phyloP scores from a whole-genome alignment of 2,329 filamentous ascomycete species.

The Phaeophleospora eucalypticola region DNA sequence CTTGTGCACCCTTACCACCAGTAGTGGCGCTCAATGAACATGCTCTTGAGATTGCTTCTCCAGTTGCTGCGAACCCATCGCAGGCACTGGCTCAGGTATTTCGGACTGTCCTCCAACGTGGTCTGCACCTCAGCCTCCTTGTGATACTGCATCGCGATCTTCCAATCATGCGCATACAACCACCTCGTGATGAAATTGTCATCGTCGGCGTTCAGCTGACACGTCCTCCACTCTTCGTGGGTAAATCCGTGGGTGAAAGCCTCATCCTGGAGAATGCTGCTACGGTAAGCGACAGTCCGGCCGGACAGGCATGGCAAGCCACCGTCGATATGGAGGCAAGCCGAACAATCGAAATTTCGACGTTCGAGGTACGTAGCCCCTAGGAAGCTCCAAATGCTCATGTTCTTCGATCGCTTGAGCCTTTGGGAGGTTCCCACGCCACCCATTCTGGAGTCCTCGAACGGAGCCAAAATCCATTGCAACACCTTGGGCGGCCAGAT shows the following conservation, averaged over 20 bases:
- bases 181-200: constrained; percentile 98
- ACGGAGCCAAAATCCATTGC: constrained; percentile 88
- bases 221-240: constrained; percentile 82
- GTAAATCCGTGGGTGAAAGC: constrained; percentile 86
- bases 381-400: constrained; percentile 77
- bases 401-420: constrained; percentile 64
- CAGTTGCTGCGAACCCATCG: constrained; percentile 97
- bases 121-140: constrained; percentile 87
- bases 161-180: constrained; percentile 88
- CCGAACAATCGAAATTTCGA: constrained; percentile 94
- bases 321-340: constrained; percentile 90
- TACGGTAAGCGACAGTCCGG: constrained; percentile 86
- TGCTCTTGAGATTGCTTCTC: constrained; percentile 91
- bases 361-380: constrained; percentile 89
- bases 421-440: constrained; percentile 91
- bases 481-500: constrained; percentile 83
- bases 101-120: constrained; percentile 81
- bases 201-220: constrained; percentile 90
- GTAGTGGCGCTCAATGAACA: constrained; percentile 77
- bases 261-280: constrained; percentile 78
- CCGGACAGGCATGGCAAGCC: constrained; percentile 97
- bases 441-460: constrained; percentile 77
- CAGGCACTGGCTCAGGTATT: constrained; percentile 89
- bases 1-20: too few relatives aligned
- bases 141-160: constrained; percentile 94